Evolutionary conservation across 305 asterid genomes (phyloP), one percentile per base, ranked within the genome.

Genomic region (Stenogyne calaminthoides): DNA sequence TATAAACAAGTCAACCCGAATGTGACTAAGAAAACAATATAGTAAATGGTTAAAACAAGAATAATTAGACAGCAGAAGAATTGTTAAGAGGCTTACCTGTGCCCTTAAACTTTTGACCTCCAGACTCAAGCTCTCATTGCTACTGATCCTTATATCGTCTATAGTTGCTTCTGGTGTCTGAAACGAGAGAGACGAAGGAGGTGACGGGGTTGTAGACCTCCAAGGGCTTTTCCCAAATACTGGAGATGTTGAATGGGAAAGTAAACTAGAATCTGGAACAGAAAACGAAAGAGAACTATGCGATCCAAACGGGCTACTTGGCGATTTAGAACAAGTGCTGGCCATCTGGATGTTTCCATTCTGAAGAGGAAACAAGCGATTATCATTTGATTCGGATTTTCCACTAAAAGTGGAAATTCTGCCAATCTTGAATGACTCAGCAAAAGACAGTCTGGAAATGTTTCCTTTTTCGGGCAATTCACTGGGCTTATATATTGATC

Each of bases 71-170:
- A 32, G 36, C 36, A 32, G 36, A 32, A 32, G 36, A 32, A 32
- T 32, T 32, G 36, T 6, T 4, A 32, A 32, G 36, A 4, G 36
- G 36, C 36, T 32, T 32, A 93, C 98, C 95, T 90, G 93, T 80
- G 84, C 89, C 85, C 77, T 91, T 56, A 94, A 79, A 79, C 76
- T 78, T 77, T 79, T 87, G 72, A 88, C 86, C 86, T 94, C 98
- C 77, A 78, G 79, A 73, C 64, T 66, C 70, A 85, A 71, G 65
- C 72, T 78, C 40, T 79, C 89, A 56, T 84, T 77, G 65, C 72
- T 67, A 55, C 76, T 82, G 14, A 40, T 46, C 85, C 76, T 84
- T 65, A 77, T 32, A 64, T 80, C 83, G 75, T 86, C 85, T 39
- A 61, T 47, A 64, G 58, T 80, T 27, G 77, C 85, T 79, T 85